These are phyloP conservation scores for Pythium sukuiense DNA, from an alignment of 352 stramenopile genomes.

Conservation along the genomic window DNA sequence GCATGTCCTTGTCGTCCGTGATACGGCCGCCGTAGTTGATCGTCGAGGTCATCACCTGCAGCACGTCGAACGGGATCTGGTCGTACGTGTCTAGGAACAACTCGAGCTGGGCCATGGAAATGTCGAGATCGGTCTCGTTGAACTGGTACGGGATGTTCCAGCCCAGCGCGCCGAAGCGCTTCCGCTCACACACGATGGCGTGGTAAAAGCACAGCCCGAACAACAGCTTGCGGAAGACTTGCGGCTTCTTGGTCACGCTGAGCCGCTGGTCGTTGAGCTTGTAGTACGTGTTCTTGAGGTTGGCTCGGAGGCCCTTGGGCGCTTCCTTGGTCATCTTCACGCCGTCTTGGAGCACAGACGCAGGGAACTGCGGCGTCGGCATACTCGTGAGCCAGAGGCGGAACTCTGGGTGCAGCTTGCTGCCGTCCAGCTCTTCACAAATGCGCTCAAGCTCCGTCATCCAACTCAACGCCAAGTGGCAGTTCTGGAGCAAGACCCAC, in stretches of 20 bases:
- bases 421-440: conserved; percentile 87
- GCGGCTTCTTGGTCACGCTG: conserved; percentile 81
- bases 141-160: conserved; percentile 98
- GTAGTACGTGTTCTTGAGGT: conserved; percentile 94
- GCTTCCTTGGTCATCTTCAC: conserved; percentile 98
- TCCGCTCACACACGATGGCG: conserved; percentile 92
- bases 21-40: conserved; percentile 95
- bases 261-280: conserved; percentile 91
- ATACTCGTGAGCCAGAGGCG: conserved; percentile 93
- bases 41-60: conserved; percentile 92
- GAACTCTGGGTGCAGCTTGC: conserved; percentile 91
- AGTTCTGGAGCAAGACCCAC: conserved; percentile 96
- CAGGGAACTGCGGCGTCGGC: conserved; percentile 81
- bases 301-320: conserved; percentile 91
- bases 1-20: conserved; percentile 94
- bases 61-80: conserved; percentile 83
- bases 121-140: conserved; percentile 95
- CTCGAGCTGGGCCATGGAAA: conserved; percentile 81
- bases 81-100: conserved; percentile 90
- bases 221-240: conserved; percentile 92
- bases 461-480: conserved; percentile 94
- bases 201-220: conserved; percentile 93
- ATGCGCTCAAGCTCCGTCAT: conserved; percentile 94
- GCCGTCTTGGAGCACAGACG: conserved; percentile 93
- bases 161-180: conserved; percentile 93